Percentiles rank a stretch among this genome's conserved stretches.
phyloP scores from a whole-genome alignment of 2,329 filamentous ascomycete species.

The Arthroderma uncinatum region DNA sequence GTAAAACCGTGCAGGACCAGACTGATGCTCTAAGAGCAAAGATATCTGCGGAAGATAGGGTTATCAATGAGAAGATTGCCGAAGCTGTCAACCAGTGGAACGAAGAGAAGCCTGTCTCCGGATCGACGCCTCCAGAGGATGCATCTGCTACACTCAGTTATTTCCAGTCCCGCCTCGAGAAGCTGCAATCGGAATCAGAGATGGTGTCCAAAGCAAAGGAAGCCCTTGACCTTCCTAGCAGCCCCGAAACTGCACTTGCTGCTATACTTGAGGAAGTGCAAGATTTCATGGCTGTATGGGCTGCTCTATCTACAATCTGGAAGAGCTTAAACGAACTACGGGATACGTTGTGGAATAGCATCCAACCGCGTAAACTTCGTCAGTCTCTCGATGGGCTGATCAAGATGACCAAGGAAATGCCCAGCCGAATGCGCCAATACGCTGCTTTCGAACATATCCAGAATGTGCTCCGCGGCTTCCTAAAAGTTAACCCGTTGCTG shows the following conservation, averaged over 20 bases:
- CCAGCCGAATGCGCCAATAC: constrained; percentile 96
- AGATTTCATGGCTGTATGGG: constrained; percentile 98
- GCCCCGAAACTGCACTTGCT: constrained; percentile 67
- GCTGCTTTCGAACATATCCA: constrained; percentile 99
- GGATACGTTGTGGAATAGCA: constrained; percentile 86
- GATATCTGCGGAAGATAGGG: constrained; percentile 84
- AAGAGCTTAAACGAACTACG: constrained; percentile 86
- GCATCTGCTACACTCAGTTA: constrained; percentile 69
- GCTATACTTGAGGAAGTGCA: constrained; percentile 89
- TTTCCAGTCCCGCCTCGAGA: constrained; percentile 76
- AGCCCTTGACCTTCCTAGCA: constrained; percentile 76
- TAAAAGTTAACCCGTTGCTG: constrained; percentile 83
- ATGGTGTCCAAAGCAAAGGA: constrained; percentile 97
- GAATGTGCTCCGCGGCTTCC: constrained; percentile 70
- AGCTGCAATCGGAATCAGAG: constrained; percentile 73
- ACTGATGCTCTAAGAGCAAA: constrained; percentile 90
- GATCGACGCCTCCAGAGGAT: constrained; percentile 79
- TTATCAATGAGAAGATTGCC: constrained; percentile 75
- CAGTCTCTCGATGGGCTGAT: constrained; percentile 81
- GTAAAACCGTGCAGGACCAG: constrained; percentile 91
- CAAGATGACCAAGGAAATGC: constrained; percentile 99
- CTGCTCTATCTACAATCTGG: constrained; percentile 91
- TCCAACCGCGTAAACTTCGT: constrained; percentile 87
- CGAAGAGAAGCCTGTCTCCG: constrained; percentile 92
- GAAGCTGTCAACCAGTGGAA: constrained; percentile 84